A percentile compares a stretch with the other conserved stretches of the same genome.
These are phyloP conservation scores for Lunularia cruciata DNA, from an alignment of 225 moss, liverwort and hornwort genomes.

Conservation along the genomic window DNA sequence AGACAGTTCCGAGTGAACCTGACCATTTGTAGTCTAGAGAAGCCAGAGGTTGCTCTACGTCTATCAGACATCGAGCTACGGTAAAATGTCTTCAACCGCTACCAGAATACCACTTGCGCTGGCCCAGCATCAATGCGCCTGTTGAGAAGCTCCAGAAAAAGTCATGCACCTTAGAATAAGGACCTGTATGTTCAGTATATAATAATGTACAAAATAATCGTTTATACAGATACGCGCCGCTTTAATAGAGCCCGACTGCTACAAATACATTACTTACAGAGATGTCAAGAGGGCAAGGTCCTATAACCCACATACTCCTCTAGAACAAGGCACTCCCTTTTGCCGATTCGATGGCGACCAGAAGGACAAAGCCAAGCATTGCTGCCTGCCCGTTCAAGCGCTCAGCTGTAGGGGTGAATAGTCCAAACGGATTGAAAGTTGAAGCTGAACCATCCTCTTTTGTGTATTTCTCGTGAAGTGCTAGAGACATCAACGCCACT, in stretches of 20 bases:
- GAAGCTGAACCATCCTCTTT: constrained; percentile 23
- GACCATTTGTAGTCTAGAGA: too few species aligned
- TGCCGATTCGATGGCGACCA: constrained; percentile 24
- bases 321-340: constrained; percentile 41
- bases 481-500: constrained; percentile 25
- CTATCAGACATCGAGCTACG: too few species aligned
- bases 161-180: too few species aligned
- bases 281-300: neutral
- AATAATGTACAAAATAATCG: neutral
- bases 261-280: constrained; percentile 8
- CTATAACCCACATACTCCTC: neutral
- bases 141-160: too few species aligned
- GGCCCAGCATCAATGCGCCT: too few species aligned
- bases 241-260: neutral
- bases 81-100: too few species aligned
- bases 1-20: too few species aligned
- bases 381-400: constrained; percentile 38
- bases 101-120: too few species aligned
- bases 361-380: constrained; percentile 34
- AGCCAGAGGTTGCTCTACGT: too few species aligned
- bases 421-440: constrained; percentile 24
- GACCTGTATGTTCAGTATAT: too few species aligned
- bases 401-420: constrained; percentile 33
- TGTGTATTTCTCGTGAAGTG: constrained; percentile 13
- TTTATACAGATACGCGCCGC: neutral